Evolutionary conservation across 176 grass and related monocot genomes (phyloP).

Genomic region (Chrysopogon serrulatus): DNA sequence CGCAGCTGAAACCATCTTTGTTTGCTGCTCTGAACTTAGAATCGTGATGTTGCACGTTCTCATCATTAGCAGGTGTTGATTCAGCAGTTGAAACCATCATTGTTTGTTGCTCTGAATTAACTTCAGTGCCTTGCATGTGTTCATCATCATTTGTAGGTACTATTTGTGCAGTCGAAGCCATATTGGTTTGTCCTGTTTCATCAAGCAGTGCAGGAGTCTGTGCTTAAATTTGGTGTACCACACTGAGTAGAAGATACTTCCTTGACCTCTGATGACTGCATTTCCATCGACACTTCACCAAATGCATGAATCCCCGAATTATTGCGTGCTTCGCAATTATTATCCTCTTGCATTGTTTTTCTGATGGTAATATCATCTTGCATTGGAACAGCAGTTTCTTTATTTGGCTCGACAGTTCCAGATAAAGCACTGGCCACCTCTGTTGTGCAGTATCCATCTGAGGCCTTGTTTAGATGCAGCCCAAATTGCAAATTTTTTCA

Average conservation of each 20-base stretch:
- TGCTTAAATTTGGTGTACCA: slow-evolving; percentile 14
- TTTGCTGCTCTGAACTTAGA: slow-evolving; percentile 4
- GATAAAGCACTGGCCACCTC: neutral
- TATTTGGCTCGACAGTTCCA: neutral
- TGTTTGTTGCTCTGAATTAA: slow-evolving; percentile 2
- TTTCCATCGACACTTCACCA: neutral
- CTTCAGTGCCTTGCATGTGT: slow-evolving; percentile 2
- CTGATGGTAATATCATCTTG: neutral
- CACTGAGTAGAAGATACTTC: slow-evolving; percentile 10
- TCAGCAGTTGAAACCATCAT: slow-evolving; percentile 5
- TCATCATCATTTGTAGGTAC: neutral
- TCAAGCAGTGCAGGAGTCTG: neutral
- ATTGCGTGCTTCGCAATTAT: neutral
- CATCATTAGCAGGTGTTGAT: slow-evolving; percentile 12
- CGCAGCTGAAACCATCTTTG: neutral
- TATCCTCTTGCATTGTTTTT: neutral
- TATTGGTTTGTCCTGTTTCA: slow-evolving; percentile 11
- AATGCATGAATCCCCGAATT: neutral
- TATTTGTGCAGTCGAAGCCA: neutral
- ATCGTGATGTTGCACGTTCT: neutral
- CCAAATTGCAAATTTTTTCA: too few species aligned
- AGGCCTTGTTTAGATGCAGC: too few species aligned
- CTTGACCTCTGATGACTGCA: neutral
- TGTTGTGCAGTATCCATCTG: neutral
- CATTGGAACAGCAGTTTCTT: slow-evolving; percentile 25